phyloP scores from a whole-genome alignment of 2,329 filamentous ascomycete genomes.

The Aspergillaceae sp. region DNA sequence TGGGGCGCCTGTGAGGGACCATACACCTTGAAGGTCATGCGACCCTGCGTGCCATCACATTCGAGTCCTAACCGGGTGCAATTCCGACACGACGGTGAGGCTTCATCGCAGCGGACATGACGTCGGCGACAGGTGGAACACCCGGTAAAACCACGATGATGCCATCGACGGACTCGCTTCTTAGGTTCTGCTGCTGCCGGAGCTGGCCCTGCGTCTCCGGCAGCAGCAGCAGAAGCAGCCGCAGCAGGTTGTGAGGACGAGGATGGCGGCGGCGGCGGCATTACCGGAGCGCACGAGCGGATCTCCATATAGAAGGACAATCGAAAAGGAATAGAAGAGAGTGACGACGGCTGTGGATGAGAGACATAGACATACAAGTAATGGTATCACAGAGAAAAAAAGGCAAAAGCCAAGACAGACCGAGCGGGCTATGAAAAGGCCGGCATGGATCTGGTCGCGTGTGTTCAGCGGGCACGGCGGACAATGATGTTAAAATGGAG shows the following conservation, averaged over 20 bases:
- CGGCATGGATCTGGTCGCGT: no score
- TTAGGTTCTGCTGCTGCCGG: slow-evolving; percentile 10
- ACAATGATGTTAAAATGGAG: no score
- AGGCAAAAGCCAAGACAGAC: background rate
- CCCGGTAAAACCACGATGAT: slow-evolving; percentile 35
- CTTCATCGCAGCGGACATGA: slow-evolving; percentile 32
- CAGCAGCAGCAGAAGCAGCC: slow-evolving; percentile 4
- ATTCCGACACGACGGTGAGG: slow-evolving; percentile 30
- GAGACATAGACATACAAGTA: background rate
- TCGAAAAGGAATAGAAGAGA: background rate
- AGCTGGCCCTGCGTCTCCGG: background rate
- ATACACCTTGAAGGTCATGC: slow-evolving; percentile 32
- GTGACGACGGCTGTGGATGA: slow-evolving; percentile 9
- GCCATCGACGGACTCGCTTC: slow-evolving; percentile 32
- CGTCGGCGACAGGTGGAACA: slow-evolving; percentile 34
- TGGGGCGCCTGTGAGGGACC: slow-evolving; percentile 17
- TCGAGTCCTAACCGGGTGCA: slow-evolving; percentile 27
- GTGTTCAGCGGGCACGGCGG: no score
- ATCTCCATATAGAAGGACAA: slow-evolving; percentile 19
- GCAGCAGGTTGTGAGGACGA: slow-evolving; percentile 1
- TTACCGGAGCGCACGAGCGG: slow-evolving; percentile 13
- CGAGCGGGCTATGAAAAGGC: no score
- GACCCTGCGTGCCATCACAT: slow-evolving; percentile 27
- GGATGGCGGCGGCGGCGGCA: slow-evolving; percentile 8
- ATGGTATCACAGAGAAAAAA: background rate